These are phyloP conservation scores for Claviceps capensis DNA, from an alignment of 2,329 filamentous ascomycete genomes.

Conservation along the genomic window DNA sequence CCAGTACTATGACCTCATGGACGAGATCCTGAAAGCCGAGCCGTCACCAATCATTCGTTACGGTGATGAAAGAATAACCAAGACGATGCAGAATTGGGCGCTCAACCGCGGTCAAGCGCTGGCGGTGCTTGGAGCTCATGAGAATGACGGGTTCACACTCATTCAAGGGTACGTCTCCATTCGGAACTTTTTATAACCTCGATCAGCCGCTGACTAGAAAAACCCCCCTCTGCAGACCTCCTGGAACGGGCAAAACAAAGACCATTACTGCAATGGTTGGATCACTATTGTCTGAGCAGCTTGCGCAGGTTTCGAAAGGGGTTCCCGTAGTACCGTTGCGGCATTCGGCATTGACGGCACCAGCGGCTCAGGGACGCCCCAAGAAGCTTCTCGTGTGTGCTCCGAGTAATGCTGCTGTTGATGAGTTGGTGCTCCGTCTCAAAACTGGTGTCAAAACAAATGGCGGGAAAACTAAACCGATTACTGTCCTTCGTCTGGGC, in stretches of 20 bases:
- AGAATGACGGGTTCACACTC: slow-evolving; percentile 93
- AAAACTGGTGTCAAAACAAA: slow-evolving; percentile 74
- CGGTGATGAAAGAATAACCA: slow-evolving; percentile 55
- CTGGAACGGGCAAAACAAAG: slow-evolving; percentile 95
- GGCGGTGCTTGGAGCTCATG: slow-evolving; percentile 79
- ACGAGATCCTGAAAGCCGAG: slow-evolving; percentile 78
- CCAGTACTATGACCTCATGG: slow-evolving; percentile 90
- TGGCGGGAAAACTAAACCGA: slow-evolving; percentile 56
- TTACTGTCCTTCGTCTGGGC: slow-evolving; percentile 82
- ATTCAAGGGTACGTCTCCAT: slow-evolving; percentile 59
- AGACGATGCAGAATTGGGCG: slow-evolving; percentile 61
- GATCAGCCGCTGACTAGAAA: slow-evolving; percentile 16
- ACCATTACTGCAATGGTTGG: slow-evolving; percentile 96
- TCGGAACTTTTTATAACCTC: background rate
- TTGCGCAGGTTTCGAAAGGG: slow-evolving; percentile 20
- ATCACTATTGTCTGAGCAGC: slow-evolving; percentile 41
- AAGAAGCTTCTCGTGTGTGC: slow-evolving; percentile 95
- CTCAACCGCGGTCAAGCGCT: slow-evolving; percentile 83
- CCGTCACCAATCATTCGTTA: slow-evolving; percentile 82
- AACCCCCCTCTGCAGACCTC: slow-evolving; percentile 42
- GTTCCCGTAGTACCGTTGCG: slow-evolving; percentile 18
- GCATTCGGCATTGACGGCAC: slow-evolving; percentile 11
- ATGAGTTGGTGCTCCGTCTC: slow-evolving; percentile 86
- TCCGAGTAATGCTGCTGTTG: slow-evolving; percentile 96
- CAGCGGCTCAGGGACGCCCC: slow-evolving; percentile 17